These are phyloP conservation scores for Sugiyamaella marilandica DNA, from an alignment of 805 yeast species.

Conservation along the genomic window DNA sequence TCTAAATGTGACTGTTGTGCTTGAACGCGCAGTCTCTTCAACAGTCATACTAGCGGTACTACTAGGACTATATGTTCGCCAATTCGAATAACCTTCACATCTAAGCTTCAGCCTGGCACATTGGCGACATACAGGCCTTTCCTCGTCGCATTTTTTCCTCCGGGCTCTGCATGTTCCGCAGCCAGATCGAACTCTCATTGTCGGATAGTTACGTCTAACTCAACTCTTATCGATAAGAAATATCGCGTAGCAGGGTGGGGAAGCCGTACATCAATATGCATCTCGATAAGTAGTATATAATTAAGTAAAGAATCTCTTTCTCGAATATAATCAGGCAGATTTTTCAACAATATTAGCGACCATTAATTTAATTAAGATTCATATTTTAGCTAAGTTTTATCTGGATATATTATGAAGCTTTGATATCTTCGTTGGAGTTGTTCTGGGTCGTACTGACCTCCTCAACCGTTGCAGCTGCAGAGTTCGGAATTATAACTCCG, in stretches of 20 bases:
- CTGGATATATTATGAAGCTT: no score
- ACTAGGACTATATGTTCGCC: conserved; percentile 3
- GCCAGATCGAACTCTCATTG: conserved; percentile 5
- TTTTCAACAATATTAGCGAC: no score
- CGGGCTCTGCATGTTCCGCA: conserved; percentile 6
- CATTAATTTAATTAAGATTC: no score
- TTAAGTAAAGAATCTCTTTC: no score
- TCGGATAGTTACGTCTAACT: neutral
- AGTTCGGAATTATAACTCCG: neutral
- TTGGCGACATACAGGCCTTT: conserved; percentile 1
- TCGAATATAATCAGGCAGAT: no score
- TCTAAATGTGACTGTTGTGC: no score
- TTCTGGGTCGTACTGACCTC: no score
- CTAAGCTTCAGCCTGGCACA: neutral
- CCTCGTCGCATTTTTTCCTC: conserved; percentile 7
- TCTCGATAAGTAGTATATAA: no score
- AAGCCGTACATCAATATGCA: no score
- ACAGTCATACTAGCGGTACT: neutral
- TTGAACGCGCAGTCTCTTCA: neutral
- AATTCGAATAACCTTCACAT: conserved; percentile 7
- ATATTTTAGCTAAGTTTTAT: no score
- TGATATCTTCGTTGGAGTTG: no score
- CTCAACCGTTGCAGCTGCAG: neutral
- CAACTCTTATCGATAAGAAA: conserved; percentile 1
- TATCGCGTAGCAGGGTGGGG: neutral